phyloP scores from a whole-genome alignment of 148 eudicot species.

The Rhododendron molle region DNA sequence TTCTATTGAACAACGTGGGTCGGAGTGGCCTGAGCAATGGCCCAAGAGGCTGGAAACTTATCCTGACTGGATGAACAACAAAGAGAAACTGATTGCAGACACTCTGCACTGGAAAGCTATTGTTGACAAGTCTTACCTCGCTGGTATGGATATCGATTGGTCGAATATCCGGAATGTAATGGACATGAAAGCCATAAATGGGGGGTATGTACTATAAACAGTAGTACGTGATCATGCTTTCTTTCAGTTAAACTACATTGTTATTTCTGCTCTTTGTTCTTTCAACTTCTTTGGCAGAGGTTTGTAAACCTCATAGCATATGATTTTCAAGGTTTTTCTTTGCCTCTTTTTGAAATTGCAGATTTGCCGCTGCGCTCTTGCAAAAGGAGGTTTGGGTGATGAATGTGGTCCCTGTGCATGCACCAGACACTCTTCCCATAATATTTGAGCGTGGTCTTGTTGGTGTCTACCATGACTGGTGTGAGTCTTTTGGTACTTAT shows the following conservation, averaged over 20 bases:
- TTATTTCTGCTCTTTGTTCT: not conserved
- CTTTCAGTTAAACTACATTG: not conserved
- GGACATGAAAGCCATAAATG: conserved; percentile 95
- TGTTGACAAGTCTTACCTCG: conserved; percentile 73
- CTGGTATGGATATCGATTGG: conserved; percentile 91
- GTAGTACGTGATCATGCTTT: not conserved
- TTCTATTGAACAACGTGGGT: conserved; percentile 80
- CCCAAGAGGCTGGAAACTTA: conserved; percentile 83
- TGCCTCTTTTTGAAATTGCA: conserved; percentile 20
- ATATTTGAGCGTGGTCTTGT: conserved; percentile 89
- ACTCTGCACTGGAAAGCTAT: conserved; percentile 77
- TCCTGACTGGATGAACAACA: conserved; percentile 87
- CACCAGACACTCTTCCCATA: conserved; percentile 89
- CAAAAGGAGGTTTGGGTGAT: conserved; percentile 85
- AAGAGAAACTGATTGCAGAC: conserved; percentile 72
- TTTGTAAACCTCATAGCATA: not conserved
- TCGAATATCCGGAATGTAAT: conserved; percentile 75
- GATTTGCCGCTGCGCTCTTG: conserved; percentile 93
- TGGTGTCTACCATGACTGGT: conserved; percentile 96
- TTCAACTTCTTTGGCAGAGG: not conserved
- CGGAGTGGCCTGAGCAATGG: conserved; percentile 99
- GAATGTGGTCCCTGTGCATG: conserved; percentile 92
- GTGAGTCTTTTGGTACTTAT: conserved; percentile 89
- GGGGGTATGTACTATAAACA: conserved; percentile 56
- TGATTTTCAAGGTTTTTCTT: not conserved